phyloP scores from a whole-genome alignment of 108 stramenopile species.

The Pelagomonas calceolata region DNA sequence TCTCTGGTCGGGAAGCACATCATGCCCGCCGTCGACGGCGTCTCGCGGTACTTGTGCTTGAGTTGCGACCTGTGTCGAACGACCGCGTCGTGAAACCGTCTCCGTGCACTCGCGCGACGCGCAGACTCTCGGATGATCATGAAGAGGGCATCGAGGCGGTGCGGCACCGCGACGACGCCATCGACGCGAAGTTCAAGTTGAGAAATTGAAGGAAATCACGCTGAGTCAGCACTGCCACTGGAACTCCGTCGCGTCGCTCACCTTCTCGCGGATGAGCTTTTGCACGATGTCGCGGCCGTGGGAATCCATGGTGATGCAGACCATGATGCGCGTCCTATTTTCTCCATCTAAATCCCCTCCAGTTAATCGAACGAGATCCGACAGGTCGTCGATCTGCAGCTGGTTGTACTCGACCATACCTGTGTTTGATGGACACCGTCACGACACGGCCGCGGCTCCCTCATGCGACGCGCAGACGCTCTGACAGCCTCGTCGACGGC shows the following conservation, averaged over 20 bases:
- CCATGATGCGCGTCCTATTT: slow-evolving; percentile 61
- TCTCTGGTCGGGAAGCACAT: slow-evolving; percentile 49
- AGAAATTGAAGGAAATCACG: too few relatives aligned
- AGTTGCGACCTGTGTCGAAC: too few relatives aligned
- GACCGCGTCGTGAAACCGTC: too few relatives aligned
- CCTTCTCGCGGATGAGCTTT: slow-evolving; percentile 51
- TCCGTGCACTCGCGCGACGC: too few relatives aligned
- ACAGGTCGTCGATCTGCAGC: slow-evolving; percentile 53
- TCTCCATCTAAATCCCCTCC: slow-evolving; percentile 55
- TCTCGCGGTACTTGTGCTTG: slow-evolving; percentile 64
- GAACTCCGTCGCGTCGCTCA: slow-evolving; percentile 39
- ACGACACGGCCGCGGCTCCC: too few relatives aligned
- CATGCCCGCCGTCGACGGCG: slow-evolving; percentile 43
- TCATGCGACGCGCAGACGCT: too few relatives aligned
- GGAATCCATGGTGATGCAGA: slow-evolving; percentile 70
- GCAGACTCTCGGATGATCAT: too few relatives aligned
- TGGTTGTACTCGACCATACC: slow-evolving; percentile 43
- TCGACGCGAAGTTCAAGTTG: too few relatives aligned
- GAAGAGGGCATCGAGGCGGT: too few relatives aligned
- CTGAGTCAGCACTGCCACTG: slow-evolving; percentile 78
- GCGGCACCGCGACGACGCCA: too few relatives aligned
- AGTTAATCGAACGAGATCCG: slow-evolving; percentile 57
- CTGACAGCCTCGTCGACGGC: too few relatives aligned
- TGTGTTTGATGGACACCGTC: too few relatives aligned
- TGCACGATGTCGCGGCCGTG: slow-evolving; percentile 66